Percentiles rank a stretch among this genome's conserved stretches.
Conservation (phyloP, 2,329 filamentous ascomycete genomes). For the Monosporascus sp. region DNA sequence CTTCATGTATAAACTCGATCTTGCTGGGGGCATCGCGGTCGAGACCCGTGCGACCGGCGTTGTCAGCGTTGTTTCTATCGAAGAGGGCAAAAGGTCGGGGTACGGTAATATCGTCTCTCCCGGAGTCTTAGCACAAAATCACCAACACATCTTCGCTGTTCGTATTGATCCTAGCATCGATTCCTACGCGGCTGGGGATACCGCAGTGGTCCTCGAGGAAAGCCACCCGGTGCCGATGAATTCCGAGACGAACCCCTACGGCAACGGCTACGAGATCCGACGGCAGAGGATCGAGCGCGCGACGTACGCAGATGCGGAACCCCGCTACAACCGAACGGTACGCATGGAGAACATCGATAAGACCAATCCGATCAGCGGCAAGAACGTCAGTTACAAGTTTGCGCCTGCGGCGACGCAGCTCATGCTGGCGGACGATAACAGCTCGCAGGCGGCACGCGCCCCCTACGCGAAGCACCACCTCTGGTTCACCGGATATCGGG, state of each 20-base stretch:
- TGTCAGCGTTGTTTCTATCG: constrained; percentile 58
- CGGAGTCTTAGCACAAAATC: constrained; percentile 59
- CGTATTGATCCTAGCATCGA: constrained; percentile 60
- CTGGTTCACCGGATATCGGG: constrained; percentile 45
- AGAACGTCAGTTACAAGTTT: constrained; percentile 46
- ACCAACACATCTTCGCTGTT: constrained; percentile 63
- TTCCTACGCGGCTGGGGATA: constrained; percentile 21
- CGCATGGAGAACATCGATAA: constrained; percentile 42
- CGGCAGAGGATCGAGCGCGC: constrained; percentile 42
- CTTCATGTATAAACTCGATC: constrained; percentile 60
- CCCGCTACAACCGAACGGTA: constrained; percentile 44
- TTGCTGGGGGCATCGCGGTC: constrained; percentile 54
- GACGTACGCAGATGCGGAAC: constrained; percentile 47
- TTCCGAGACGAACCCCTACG: constrained; percentile 52
- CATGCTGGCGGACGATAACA: constrained; percentile 40
- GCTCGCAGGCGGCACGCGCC: constrained; percentile 37
- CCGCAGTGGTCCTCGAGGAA: constrained; percentile 26
- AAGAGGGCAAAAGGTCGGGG: constrained; percentile 45
- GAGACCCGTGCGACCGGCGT: constrained; percentile 64
- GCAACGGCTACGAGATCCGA: constrained; percentile 54
- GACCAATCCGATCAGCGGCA: constrained; percentile 43
- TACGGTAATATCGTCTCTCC: constrained; percentile 61
- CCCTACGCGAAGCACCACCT: constrained; percentile 40
- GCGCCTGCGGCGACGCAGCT: constrained; percentile 40
- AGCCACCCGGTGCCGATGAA: constrained; percentile 31